Conservation (phyloP, 108 stramenopile species). For the Licmophora abbreviata region DNA sequence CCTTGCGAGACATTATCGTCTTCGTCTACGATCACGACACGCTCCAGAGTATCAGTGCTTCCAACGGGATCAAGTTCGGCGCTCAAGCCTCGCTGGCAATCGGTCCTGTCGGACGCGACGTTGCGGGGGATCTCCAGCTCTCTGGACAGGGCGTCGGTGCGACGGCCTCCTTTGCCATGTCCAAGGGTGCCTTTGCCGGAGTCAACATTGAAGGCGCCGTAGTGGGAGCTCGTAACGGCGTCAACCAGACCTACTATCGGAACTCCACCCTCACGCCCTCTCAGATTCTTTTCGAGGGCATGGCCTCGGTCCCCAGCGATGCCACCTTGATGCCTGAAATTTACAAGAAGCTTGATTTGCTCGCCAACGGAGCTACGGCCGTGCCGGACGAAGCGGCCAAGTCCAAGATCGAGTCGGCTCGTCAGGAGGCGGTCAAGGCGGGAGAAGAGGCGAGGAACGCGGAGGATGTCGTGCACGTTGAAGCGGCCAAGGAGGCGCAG, state of each 20-base stretch:
- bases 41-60: neutral
- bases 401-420: neutral
- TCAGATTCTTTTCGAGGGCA: neutral
- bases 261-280: neutral
- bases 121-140: neutral
- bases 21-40: constrained; percentile 30
- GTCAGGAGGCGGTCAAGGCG: neutral
- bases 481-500: neutral
- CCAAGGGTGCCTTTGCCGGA: constrained; percentile 59
- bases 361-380: neutral
- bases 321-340: neutral
- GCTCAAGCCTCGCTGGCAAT: constrained; percentile 6
- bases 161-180: constrained; percentile 39
- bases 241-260: constrained; percentile 59
- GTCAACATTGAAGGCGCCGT: constrained; percentile 63
- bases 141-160: constrained; percentile 10
- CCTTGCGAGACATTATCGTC: constrained; percentile 70
- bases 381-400: neutral
- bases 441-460: constrained; percentile 1
- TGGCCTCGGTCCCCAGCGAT: neutral
- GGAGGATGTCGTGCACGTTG: constrained; percentile 4
- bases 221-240: constrained; percentile 37
- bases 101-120: constrained; percentile 1
- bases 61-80: constrained; percentile 6
- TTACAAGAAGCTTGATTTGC: neutral